Conservation (phyloP, 2,329 filamentous ascomycete species). For the Hypoxylon sp. region DNA sequence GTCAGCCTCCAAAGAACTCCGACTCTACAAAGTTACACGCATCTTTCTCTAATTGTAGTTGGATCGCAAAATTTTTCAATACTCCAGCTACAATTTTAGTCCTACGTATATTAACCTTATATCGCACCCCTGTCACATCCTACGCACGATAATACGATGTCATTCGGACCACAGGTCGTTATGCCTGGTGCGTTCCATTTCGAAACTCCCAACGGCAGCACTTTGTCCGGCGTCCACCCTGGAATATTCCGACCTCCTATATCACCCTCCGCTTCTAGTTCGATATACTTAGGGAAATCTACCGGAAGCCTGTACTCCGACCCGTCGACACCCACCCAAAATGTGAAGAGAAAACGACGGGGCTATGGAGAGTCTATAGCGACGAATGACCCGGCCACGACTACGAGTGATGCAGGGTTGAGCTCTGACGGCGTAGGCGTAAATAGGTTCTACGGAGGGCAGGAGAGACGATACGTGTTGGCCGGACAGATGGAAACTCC, state of each 20-base stretch:
- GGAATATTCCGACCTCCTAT: slow-evolving; percentile 64
- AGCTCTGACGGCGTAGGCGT: slow-evolving; percentile 51
- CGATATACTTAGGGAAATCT: slow-evolving; percentile 59
- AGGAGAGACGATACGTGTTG: slow-evolving; percentile 62
- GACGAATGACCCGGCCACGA: slow-evolving; percentile 52
- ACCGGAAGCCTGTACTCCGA: slow-evolving; percentile 59
- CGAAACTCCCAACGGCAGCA: slow-evolving; percentile 49
- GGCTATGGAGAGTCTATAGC: slow-evolving; percentile 55
- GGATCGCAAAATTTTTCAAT: neutral
- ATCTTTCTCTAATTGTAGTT: neutral
- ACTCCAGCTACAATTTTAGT: neutral
- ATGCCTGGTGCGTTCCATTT: slow-evolving; percentile 57
- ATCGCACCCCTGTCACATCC: slow-evolving; percentile 12
- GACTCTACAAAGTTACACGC: slow-evolving; percentile 19
- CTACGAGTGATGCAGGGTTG: slow-evolving; percentile 45
- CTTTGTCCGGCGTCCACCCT: slow-evolving; percentile 58
- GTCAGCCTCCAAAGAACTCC: slow-evolving; percentile 20
- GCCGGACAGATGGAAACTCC: slow-evolving; percentile 69
- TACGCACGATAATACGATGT: slow-evolving; percentile 43
- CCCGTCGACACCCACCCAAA: slow-evolving; percentile 51
- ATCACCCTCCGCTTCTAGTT: slow-evolving; percentile 59
- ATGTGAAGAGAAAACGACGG: slow-evolving; percentile 65
- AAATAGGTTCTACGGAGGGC: slow-evolving; percentile 32
- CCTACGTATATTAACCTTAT: neutral
- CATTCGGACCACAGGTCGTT: slow-evolving; percentile 53